Base-by-base conservation (phyloP, 768 basidiomycete species). In the Lyophyllum semitale region DNA sequence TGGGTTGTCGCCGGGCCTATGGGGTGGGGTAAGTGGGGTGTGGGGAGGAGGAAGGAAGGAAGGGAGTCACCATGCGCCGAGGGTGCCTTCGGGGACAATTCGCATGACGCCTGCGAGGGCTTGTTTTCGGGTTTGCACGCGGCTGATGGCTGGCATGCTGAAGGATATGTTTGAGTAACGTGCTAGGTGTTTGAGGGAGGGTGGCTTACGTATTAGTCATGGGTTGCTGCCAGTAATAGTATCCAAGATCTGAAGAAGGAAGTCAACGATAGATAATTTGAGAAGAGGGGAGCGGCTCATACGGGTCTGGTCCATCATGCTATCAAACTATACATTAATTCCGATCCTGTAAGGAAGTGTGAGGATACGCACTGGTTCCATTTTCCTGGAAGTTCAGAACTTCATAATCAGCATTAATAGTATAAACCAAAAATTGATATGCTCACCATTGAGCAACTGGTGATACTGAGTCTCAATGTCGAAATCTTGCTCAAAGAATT, bases 221-320 rank as follows among this genome's bases (percentile, higher is more conserved):
- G 4, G 87, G 85, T 61, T 86, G 85, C 57, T 90, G 87, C 84
- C 87, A 88, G 67, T 89, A 87, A 57, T 77, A 82, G 57, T 85
- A 88, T 51, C 80, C 80, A 54, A 84, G 63, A 68, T 83, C 75
- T 79, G 26, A 6, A 30, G 0, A 43, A 54, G 25, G 0, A 29
- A 35, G n/a, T 46, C 42, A 48, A 32, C 17, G 25, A 37, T 5
- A 27, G 8, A 17, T 7, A 18, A 4, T 37, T 20, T 2, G 20
- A 40, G 12, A 12, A 25, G 29, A 18, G 30, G 45, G 17, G 13
- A 27, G 5, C 1, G 20, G 61, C 74, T 55, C n/a, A n/a, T 52
- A 77, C 77, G 85, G n/a, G 85, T 85, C 64, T 88, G 86, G 63
- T 85, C 84, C 83, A 89, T 86, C 80, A 89, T 88, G 63, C 78